A percentile compares a stretch with the other conserved stretches of the same genome.
Evolutionary conservation across 164 flowering plant species (phyloP).

Genomic region (Kingdonia uniflora): DNA sequence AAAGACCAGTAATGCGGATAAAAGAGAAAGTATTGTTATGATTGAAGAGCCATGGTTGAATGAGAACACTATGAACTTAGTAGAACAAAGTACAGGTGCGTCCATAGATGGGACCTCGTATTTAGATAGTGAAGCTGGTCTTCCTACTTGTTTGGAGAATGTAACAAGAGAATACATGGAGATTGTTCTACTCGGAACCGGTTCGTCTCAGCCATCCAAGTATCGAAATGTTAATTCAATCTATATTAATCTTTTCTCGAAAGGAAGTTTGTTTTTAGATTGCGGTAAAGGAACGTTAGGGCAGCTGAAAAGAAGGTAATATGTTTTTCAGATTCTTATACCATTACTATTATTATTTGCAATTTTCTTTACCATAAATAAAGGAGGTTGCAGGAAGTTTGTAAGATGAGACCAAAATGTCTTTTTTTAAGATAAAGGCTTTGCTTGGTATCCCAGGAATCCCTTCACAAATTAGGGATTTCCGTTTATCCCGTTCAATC

Average conservation of each 20-base stretch:
- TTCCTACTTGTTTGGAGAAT: slow-evolving; percentile 76
- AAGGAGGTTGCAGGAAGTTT: no score
- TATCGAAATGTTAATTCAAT: slow-evolving; percentile 92
- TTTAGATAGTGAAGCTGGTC: slow-evolving; percentile 2
- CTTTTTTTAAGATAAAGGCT: no score
- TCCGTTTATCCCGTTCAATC: no score
- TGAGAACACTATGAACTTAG: slow-evolving; percentile 10
- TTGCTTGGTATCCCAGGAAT: no score
- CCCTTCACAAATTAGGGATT: no score
- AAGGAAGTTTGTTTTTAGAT: slow-evolving; percentile 80
- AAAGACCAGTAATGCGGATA: no score
- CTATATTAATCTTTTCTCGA: slow-evolving; percentile 78
- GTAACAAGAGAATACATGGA: slow-evolving; percentile 84
- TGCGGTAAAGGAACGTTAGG: slow-evolving; percentile 98
- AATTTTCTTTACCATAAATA: no score
- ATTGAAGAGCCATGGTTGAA: no score
- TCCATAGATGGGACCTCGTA: slow-evolving; percentile 4
- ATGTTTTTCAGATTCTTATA: no score
- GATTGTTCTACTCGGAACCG: slow-evolving; percentile 92
- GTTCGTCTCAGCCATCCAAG: slow-evolving; percentile 97
- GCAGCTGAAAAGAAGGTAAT: slow-evolving; percentile 93
- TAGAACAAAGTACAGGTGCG: slow-evolving; percentile 17
- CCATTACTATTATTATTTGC: no score
- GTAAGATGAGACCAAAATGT: no score
- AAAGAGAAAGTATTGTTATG: no score